Evolutionary conservation across 345 rosid genomes (phyloP), one percentile per base, ranked within the genome.

Genomic region (Angophora floribunda): DNA sequence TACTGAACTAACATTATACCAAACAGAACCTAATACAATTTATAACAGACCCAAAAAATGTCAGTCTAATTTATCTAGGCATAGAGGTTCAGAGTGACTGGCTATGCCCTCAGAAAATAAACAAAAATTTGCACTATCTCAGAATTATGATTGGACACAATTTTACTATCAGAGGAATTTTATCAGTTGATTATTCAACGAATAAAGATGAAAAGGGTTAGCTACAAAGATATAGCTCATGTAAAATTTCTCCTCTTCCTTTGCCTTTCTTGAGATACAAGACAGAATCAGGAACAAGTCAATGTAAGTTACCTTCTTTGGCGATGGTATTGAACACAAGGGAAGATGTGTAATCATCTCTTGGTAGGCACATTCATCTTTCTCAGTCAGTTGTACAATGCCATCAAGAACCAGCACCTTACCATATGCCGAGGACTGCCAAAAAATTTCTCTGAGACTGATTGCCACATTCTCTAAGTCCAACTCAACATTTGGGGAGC

Each of bases 341-440:
- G 99, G 99, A 88, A 98, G 96, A 93, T 98, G 99, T 59, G 97
- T 92, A 87, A 98, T 98, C 99, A 98, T 98, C 95, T 98, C 99
- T 93, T 98, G 99, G 93, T 98, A 97, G 55, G 99, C 99, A 91
- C 92, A 97, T 92, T 96, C 99, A 93, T 98, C 99, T 91, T 94
- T 98, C 94, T 98, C 99, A 17, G 99, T 98, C 93, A 98, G 91
- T 91, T 98, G 99, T 88, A 98, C 93, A 78, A 98, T 94, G 65
- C 99, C 99, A 91, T 98, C 99, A 87, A 98, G 97, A 91, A 98
- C 99, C 90, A 98, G 99, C 91, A 98, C 99, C 90, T 94, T 98
- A 55, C 99, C 99, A 85, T 98, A 97, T 53, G 95, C 85, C 53
- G 93, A 91, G 87, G 99, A 97, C 99, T 98, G 95, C 93, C 92